A percentile compares a stretch with the other conserved stretches of the same genome.
These are phyloP conservation scores for Extremus antarcticus DNA, from an alignment of 495 filamentous ascomycete species.

Conservation along the genomic window DNA sequence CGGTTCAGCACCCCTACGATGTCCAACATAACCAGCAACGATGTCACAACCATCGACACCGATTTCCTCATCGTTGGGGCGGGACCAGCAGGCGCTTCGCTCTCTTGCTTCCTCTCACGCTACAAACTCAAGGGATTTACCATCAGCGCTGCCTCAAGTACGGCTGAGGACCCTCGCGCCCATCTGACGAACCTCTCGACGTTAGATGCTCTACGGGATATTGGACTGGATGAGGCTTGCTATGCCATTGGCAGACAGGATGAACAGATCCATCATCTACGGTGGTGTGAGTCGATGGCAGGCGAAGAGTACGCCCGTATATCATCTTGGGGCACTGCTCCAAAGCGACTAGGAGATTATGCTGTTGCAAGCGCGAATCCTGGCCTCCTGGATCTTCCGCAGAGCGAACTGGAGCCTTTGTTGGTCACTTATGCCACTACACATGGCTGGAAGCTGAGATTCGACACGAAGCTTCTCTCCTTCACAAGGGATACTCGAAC, in stretches of 20 bases:
- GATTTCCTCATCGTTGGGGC: conserved; percentile 47
- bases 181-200: conserved; percentile 11
- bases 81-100: conserved; percentile 37
- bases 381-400: conserved; percentile 40
- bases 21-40: too few species aligned
- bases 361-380: conserved; percentile 33
- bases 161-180: conserved; percentile 8
- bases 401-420: conserved; percentile 43
- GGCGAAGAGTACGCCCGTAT: conserved; percentile 1
- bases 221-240: not conserved
- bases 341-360: not conserved
- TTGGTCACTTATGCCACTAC: conserved; percentile 36
- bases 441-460: conserved; percentile 30
- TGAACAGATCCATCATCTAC: not conserved
- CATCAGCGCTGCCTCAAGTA: not conserved
- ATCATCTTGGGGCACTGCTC: conserved; percentile 1
- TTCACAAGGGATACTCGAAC: not conserved
- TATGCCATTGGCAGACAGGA: not conserved
- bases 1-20: too few species aligned
- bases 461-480: not conserved
- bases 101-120: conserved; percentile 4
- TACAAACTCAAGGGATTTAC: conserved; percentile 4
- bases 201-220: conserved; percentile 9
- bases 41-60: too few species aligned
- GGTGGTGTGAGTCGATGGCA: not conserved